Evolutionary conservation across 2,329 filamentous ascomycete genomes (phyloP), one percentile per base, ranked within the genome.

Genomic region (Coniochaeta sp.): DNA sequence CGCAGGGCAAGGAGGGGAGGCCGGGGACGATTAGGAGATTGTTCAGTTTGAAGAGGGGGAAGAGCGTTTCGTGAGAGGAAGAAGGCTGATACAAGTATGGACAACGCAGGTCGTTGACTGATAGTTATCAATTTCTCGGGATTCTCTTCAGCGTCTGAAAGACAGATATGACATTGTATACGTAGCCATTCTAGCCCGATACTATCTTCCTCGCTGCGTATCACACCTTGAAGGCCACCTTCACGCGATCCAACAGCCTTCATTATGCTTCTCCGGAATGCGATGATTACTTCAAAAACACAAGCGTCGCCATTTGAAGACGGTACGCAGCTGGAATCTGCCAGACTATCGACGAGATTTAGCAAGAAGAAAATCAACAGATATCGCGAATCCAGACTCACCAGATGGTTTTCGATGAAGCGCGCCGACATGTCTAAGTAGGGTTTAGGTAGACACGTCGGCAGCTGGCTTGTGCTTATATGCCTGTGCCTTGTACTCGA

Each of bases 21-120:
- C 68, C 28, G 74, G 74, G 0, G 73, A 14, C 4, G 47, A 30
- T 82, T 59, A 79, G 77, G 71, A 73, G 76, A 61, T 66, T 81
- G 40, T 64, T 81, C 24, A 81, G 78, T 65, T 69, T 80, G 62
- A 72, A 72, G 62, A 76, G 72, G 66, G 32, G 54, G 54, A 34
- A 34, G 54, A 22, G 2, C 14, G 54, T 55, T 36, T 55, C 54
- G 22, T 52, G 24, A 30, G 5, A n/a, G 22, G 24, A 30, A 2
- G 7, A 6, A 50, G 47, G 26, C 2, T 26, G 12, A 24, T 47
- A 44, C 5, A 19, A 5, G 3, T 7, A 47, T 26, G 22, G 10
- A 12, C 10, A 36, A 47, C 19, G 42, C 42, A 4, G 42, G 42
- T 26, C 42, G 19, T 47, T 47, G 12, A 4, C 19, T 47, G n/a